Conservation (phyloP, 306 rosid genomes). For the Echinosophora koreensis region DNA sequence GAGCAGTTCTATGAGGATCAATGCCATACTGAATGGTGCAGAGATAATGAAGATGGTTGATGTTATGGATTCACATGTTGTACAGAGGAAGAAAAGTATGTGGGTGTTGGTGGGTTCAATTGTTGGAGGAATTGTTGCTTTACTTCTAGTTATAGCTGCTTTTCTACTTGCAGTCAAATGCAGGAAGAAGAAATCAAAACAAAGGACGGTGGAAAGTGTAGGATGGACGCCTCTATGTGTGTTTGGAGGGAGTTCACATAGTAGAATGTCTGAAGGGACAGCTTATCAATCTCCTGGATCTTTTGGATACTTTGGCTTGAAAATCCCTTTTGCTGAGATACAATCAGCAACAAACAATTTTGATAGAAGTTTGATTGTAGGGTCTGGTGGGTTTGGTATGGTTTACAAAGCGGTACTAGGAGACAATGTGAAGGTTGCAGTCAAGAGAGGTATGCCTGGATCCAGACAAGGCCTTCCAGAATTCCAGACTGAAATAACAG, state of each 20-base stretch:
- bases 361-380: conserved; percentile 68
- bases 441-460: conserved; percentile 89
- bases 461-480: conserved; percentile 96
- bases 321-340: conserved; percentile 75
- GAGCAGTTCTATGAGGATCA: conserved; percentile 59
- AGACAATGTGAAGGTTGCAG: conserved; percentile 81
- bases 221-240: conserved; percentile 80
- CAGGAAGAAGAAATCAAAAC: conserved; percentile 65
- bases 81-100: conserved; percentile 43
- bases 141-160: conserved; percentile 55
- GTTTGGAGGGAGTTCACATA: conserved; percentile 78
- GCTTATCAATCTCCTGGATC: conserved; percentile 68
- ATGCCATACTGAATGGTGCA: conserved; percentile 90
- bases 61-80: conserved; percentile 36
- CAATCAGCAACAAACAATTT: conserved; percentile 78
- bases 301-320: conserved; percentile 69
- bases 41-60: conserved; percentile 83
- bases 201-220: conserved; percentile 61
- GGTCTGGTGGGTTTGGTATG: conserved; percentile 91
- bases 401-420: conserved; percentile 77
- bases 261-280: conserved; percentile 76
- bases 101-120: conserved; percentile 69
- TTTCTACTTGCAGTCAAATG: conserved; percentile 56
- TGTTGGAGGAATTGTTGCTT: conserved; percentile 68
- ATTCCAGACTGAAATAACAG: conserved; percentile 82